phyloP scores from a whole-genome alignment of 176 grass and related monocot species.

The Paspalum notatum region DNA sequence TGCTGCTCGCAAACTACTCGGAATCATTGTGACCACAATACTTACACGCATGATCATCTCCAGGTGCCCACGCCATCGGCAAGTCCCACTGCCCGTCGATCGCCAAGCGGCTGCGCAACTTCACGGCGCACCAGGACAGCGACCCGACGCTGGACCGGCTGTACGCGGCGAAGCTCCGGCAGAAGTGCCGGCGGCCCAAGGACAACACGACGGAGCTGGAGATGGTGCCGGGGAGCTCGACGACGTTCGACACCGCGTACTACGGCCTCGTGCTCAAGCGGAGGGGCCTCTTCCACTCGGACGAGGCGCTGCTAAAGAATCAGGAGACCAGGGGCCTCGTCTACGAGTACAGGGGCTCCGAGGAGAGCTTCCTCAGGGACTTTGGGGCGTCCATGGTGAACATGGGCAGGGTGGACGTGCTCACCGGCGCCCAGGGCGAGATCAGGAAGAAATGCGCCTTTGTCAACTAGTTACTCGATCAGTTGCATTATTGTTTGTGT shows the following conservation, averaged over 20 bases:
- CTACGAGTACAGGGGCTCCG: constrained; percentile 11
- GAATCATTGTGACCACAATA: too few species aligned
- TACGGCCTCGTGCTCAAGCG: constrained; percentile 49
- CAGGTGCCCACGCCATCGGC: constrained; percentile 69
- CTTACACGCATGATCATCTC: neutral
- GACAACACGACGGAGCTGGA: constrained; percentile 65
- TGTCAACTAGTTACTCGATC: constrained; percentile 31
- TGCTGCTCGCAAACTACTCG: too few species aligned
- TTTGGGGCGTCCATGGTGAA: constrained; percentile 72
- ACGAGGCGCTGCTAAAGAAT: constrained; percentile 67
- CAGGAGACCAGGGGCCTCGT: constrained; percentile 51
- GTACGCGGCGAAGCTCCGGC: constrained; percentile 39
- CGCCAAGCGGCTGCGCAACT: constrained; percentile 60
- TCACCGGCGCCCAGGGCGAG: constrained; percentile 44
- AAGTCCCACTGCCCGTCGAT: constrained; percentile 77
- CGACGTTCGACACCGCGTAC: constrained; percentile 64
- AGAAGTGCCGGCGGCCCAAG: constrained; percentile 24
- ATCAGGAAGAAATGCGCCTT: constrained; percentile 61
- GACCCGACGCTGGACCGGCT: constrained; percentile 60
- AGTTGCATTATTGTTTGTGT: neutral
- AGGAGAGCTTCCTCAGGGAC: constrained; percentile 58
- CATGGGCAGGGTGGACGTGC: constrained; percentile 69
- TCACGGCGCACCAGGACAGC: constrained; percentile 37
- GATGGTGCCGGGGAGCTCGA: constrained; percentile 81
- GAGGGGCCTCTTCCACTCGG: constrained; percentile 68